Evolutionary conservation across 192 early-diverging fungal species (phyloP), one percentile per base, ranked within the genome.

Genomic region (Umbelopsis vinacea): DNA sequence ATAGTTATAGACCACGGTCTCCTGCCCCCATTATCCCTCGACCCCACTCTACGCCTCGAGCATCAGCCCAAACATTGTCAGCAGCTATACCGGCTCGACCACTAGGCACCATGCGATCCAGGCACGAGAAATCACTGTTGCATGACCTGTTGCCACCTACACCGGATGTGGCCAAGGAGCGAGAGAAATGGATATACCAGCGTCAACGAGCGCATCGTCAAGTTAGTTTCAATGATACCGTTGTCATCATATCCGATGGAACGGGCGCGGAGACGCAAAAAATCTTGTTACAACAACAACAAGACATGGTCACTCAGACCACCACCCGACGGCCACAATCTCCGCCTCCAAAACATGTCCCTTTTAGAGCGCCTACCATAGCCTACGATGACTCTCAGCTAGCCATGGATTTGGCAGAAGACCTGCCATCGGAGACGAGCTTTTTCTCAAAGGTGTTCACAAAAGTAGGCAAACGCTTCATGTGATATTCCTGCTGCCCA

Each of bases 281-380:
- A 2, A 38, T 17, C 57, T 29, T 26, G 57, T 63, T 63, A 26
- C 29, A 63, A 37, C 14, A 26, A 35, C 23, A 29, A 63, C 23
- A 11, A 17, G 29, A 63, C 22, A 54, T 11, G 40, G 40, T 43
- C 40, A 43, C 40, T 43, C 40, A 43, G 40, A 43, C 40, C 40
- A 43, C 40, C 40, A 43, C 40, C 40, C 40, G 40, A 19, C 53
- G 26, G 12, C 57, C 57, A 19, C 57, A 63, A 63, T 63, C 57
- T 63, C 57, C 57, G 57, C 57, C 57, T 5, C 57, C 57, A 63
- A 63, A 63, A 63, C 57, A 63, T n/a, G 37, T 37, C 33, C 57
- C 57, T 50, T 50, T 50, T 37, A 63, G n/a, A 63, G 57, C 26
- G 33, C 26, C 57, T 63, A 54, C 26, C 53, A 23, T 26, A 54